Conservation (phyloP, 2,329 filamentous ascomycete genomes). For the Pyrenochaeta sp. region DNA sequence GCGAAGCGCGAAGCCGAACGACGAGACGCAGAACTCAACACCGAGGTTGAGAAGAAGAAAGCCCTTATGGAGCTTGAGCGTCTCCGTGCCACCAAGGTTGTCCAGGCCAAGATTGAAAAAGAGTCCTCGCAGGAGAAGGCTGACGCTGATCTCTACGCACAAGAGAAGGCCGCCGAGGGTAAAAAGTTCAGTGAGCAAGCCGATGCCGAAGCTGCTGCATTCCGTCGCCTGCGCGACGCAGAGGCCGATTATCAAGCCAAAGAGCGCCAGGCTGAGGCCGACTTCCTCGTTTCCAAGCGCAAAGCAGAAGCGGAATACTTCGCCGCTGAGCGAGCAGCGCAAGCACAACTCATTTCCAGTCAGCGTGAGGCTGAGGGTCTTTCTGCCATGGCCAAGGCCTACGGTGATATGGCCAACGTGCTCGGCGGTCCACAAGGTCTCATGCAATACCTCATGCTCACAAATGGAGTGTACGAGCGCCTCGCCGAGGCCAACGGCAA, state of each 20-base stretch:
- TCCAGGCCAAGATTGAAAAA: conserved; percentile 74
- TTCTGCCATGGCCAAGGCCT: conserved; percentile 80
- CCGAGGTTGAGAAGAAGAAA: conserved; percentile 77
- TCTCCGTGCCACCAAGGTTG: conserved; percentile 77
- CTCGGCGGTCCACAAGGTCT: conserved; percentile 81
- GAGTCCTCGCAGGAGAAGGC: conserved; percentile 74
- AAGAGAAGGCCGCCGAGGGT: conserved; percentile 58
- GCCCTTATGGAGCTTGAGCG: conserved; percentile 82
- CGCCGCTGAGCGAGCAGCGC: conserved; percentile 60
- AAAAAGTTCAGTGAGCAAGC: conserved; percentile 67
- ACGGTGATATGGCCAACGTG: conserved; percentile 72
- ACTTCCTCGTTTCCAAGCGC: conserved; percentile 56
- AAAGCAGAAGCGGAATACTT: conserved; percentile 52
- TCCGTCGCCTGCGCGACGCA: conserved; percentile 49
- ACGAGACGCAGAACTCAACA: conserved; percentile 81
- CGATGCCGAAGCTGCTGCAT: conserved; percentile 62
- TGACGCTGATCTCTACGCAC: conserved; percentile 63
- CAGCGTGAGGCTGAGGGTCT: conserved; percentile 81
- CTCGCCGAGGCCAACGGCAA: conserved; percentile 79
- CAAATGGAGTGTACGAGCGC: conserved; percentile 78
- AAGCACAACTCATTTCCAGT: conserved; percentile 66
- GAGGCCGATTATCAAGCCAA: conserved; percentile 53
- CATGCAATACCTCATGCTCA: conserved; percentile 87
- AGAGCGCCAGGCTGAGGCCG: conserved; percentile 56
- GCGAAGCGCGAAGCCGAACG: conserved; percentile 76